A percentile compares a stretch with the other conserved stretches of the same genome.
These are phyloP conservation scores for Allomyces javanicus DNA, from an alignment of 192 early-diverging fungal genomes.

Conservation along the genomic window DNA sequence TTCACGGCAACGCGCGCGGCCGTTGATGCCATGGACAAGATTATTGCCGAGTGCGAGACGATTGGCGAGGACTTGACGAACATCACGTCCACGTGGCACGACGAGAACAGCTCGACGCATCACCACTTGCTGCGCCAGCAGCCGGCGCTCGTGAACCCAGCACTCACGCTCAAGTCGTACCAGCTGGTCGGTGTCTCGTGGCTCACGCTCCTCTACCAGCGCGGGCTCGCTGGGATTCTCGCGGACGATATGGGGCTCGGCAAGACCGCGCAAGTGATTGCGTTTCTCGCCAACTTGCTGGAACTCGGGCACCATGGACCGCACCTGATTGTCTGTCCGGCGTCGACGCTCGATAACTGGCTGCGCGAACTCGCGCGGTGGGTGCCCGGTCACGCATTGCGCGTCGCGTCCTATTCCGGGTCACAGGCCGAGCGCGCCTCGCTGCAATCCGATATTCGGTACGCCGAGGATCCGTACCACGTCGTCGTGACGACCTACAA, in stretches of 20 bases:
- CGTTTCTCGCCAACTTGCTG: conserved; percentile 43
- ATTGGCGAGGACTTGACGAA: conserved; percentile 16
- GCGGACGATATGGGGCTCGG: conserved; percentile 77
- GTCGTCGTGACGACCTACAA: conserved; percentile 69
- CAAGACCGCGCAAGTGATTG: conserved; percentile 80
- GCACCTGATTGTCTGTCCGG: conserved; percentile 63
- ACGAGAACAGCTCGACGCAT: conserved; percentile 14
- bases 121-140: conserved; percentile 23
- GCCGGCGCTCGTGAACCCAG: conserved; percentile 32
- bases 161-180: conserved; percentile 53
- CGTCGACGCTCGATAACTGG: conserved; percentile 85
- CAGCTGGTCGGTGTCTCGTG: conserved; percentile 77
- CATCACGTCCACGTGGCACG: conserved; percentile 14
- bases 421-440: conserved; percentile 28
- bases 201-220: conserved; percentile 52
- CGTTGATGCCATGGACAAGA: conserved; percentile 21
- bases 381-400: conserved; percentile 37
- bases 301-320: conserved; percentile 33
- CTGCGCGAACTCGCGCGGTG: conserved; percentile 53
- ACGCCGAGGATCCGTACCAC: conserved; percentile 27
- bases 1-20: conserved; percentile 20
- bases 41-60: conserved; percentile 21
- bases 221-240: conserved; percentile 54
- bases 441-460: conserved; percentile 27
- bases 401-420: conserved; percentile 42